Base-by-base conservation (phyloP, 768 basidiomycete genomes). In the Leccinum aurantiacum region DNA sequence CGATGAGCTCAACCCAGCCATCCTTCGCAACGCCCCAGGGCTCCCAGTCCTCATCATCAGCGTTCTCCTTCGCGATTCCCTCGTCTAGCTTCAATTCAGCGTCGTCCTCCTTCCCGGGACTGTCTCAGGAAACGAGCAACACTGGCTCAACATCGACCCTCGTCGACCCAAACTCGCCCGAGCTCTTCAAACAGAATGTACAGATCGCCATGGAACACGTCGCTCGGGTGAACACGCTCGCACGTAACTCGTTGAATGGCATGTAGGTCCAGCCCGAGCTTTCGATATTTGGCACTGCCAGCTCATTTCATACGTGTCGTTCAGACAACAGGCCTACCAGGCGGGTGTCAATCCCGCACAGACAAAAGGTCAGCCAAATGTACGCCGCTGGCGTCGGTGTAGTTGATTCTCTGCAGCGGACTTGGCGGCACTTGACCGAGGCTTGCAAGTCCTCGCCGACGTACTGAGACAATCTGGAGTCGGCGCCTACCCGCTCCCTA, bases 291-390 rank as follows among this genome's bases (percentile, higher is more conserved):
- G 17, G 17, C 38, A 1, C 38, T 41, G 15, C 37, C 17, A 41
- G 17, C 13, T n/a, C 38, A 41, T n/a, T n/a, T 41, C 38, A 41
- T 41, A 41, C 38, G 38, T 2, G 86, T 44, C 47, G 37, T 25
- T 2, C 64, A 88, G 86, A 59, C 82, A 87, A 70, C 80, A 82
- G 41, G 85, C 87, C 24, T 89, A 88, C 70, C 82, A 83, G 58
- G 66, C 78, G 0, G 83, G 82, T 27, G 80, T 75, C 53, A 83
- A 75, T 54, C 64, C 86, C 3, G 72, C 77, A 6, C 82, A 85
- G 54, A 85, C 85, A 2, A 76, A 83, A 73, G 81, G 87, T 86
- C 60, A 52, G 41, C 41, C 2, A 74, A 50, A 22, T 24, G 29
- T 24, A 56, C 19, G 33, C 33, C 8, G 6, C 1, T 54, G 27